phyloP scores from a whole-genome alignment of 192 early-diverging fungal genomes.

The Fimicolochytrium jonesii region DNA sequence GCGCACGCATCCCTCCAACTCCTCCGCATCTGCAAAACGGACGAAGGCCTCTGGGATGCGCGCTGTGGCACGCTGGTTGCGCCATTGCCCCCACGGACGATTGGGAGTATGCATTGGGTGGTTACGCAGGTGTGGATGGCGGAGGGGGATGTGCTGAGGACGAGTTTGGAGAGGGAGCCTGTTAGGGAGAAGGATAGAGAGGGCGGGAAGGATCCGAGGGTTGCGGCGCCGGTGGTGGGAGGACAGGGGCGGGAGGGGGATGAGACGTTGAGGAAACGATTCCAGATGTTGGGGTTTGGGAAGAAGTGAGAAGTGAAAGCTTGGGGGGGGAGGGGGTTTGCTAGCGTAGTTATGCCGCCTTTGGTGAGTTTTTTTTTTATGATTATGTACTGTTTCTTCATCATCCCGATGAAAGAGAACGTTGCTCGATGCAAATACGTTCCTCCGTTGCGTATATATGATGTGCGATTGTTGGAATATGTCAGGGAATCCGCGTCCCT shows the following conservation, averaged over 20 bases:
- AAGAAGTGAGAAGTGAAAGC: no score
- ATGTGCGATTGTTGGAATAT: no score
- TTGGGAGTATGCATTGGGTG: constrained; percentile 22
- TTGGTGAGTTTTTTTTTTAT: no score
- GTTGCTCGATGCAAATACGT: no score
- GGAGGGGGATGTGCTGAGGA: constrained; percentile 9
- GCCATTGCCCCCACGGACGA: not conserved
- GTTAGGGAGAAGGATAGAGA: no score
- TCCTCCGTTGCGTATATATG: no score
- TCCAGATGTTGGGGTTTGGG: not conserved
- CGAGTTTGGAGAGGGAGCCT: constrained; percentile 9
- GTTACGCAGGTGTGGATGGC: constrained; percentile 20
- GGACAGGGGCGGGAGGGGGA: not conserved
- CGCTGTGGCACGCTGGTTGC: not conserved
- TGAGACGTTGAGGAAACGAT: not conserved
- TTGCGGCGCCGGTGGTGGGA: not conserved
- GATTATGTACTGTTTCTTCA: no score
- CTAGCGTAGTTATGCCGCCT: no score
- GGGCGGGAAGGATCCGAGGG: not conserved
- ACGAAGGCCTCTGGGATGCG: constrained; percentile 15
- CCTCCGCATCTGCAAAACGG: constrained; percentile 2
- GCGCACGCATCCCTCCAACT: not conserved
- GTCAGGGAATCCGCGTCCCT: no score
- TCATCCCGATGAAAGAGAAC: no score
- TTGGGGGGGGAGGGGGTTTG: no score